A percentile compares a stretch with the other conserved stretches of the same genome.
Evolutionary conservation across 768 basidiomycete genomes (phyloP).

Genomic region (Boletellus ananiceps): DNA sequence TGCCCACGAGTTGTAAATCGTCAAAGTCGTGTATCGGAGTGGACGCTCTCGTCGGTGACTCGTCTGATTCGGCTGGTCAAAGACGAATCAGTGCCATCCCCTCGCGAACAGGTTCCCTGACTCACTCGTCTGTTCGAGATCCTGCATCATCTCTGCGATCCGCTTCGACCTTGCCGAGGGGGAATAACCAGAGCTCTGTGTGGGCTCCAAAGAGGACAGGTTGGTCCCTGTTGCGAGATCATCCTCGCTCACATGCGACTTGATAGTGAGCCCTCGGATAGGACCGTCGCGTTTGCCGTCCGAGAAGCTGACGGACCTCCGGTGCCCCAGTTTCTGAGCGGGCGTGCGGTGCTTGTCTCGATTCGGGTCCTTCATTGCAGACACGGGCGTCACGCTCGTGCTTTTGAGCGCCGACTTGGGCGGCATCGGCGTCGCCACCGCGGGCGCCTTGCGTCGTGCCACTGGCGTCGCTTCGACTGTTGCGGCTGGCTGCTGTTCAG

Average conservation of each 20-base stretch:
- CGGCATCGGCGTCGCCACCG: slow-evolving; percentile 27
- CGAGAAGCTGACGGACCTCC: slow-evolving; percentile 94
- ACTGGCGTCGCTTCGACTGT: slow-evolving; percentile 20
- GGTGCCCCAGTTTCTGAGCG: slow-evolving; percentile 44
- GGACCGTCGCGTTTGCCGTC: slow-evolving; percentile 89
- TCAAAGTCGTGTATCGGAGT: slow-evolving; percentile 43
- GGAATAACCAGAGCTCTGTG: slow-evolving; percentile 30
- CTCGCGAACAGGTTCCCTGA: slow-evolving; percentile 21
- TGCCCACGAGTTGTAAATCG: slow-evolving; percentile 43
- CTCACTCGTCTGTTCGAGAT: slow-evolving; percentile 67
- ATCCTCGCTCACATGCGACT: slow-evolving; percentile 37
- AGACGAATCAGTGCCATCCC: neutral
- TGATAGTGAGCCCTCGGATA: slow-evolving; percentile 56
- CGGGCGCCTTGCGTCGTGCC: slow-evolving; percentile 9
- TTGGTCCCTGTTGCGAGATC: slow-evolving; percentile 22
- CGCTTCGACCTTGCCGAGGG: slow-evolving; percentile 73
- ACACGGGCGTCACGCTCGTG: slow-evolving; percentile 47
- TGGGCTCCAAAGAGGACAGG: slow-evolving; percentile 13
- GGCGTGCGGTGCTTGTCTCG: slow-evolving; percentile 53
- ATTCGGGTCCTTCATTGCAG: slow-evolving; percentile 52
- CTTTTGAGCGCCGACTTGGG: slow-evolving; percentile 42
- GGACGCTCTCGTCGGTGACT: slow-evolving; percentile 54
- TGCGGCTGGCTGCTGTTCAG: neutral
- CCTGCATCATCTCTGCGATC: slow-evolving; percentile 76
- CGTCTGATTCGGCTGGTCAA: slow-evolving; percentile 34